These are phyloP conservation scores for Polychaeton citri DNA, from an alignment of 2,329 filamentous ascomycete genomes.

Conservation along the genomic window DNA sequence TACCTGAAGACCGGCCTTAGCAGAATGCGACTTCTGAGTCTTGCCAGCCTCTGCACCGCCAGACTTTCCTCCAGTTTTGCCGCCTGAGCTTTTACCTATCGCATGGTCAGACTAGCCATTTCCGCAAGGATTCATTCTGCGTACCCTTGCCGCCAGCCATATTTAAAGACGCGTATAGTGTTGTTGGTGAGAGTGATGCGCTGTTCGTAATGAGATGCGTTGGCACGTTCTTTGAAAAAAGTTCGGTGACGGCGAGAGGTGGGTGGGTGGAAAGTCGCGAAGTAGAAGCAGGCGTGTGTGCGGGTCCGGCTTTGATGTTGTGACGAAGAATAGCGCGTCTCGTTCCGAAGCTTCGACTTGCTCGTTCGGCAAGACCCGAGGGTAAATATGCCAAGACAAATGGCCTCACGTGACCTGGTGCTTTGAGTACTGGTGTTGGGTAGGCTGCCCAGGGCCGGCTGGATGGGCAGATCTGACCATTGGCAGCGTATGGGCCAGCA, in stretches of 20 bases:
- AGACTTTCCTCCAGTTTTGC: slow-evolving; percentile 79
- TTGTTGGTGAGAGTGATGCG: neutral
- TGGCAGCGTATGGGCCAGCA: too few species aligned
- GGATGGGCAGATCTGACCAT: too few species aligned
- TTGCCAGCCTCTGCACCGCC: slow-evolving; percentile 60
- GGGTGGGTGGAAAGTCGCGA: neutral
- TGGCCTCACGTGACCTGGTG: too few species aligned
- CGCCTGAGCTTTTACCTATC: slow-evolving; percentile 46
- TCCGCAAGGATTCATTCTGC: slow-evolving; percentile 34
- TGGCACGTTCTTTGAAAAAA: neutral
- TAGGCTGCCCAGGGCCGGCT: too few species aligned
- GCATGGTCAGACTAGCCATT: slow-evolving; percentile 19
- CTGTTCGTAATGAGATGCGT: too few species aligned
- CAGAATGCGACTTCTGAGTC: slow-evolving; percentile 85
- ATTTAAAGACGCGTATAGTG: slow-evolving; percentile 6
- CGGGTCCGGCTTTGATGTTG: neutral
- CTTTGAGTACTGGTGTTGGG: too few species aligned
- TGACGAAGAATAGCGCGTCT: slow-evolving; percentile 1
- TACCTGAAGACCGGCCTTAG: slow-evolving; percentile 91
- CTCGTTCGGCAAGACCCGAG: too few species aligned
- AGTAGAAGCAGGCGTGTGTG: neutral
- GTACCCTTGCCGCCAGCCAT: slow-evolving; percentile 91
- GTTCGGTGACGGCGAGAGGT: neutral
- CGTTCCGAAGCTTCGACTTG: neutral
- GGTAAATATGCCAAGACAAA: too few species aligned